Base-by-base conservation (phyloP, 2,329 filamentous ascomycete species). In the Fusarium chlamydosporum region DNA sequence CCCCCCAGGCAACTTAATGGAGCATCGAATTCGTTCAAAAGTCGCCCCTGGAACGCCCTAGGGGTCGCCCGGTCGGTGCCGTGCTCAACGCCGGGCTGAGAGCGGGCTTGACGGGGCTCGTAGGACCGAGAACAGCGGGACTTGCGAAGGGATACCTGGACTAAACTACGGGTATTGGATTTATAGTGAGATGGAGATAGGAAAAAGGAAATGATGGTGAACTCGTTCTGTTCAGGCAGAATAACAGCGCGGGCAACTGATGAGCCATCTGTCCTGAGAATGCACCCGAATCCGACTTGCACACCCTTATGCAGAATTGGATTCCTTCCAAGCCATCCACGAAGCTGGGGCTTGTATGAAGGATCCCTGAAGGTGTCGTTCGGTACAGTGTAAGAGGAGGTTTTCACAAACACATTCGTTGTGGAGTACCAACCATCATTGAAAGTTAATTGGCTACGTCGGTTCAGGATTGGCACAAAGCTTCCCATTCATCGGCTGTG, bases 41-140 rank as follows among this genome's bases (percentile, higher is more conserved):
- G 52, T 67, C 61, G 66, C 66, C 66, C 65, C 66, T 62, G 60
- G 65, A 54, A 68, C 65, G 60, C 54, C 51, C 54, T 52, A 43
- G 47, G 56, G 56, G 56, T 65, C 60, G 65, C 50, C 65, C 41
- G 53, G 59, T 62, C 40, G 59, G 56, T 62, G 46, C 59, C 56
- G 60, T 56, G 47, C 55, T 55, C 29, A 41, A 47, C 23, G 40
- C 41, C 41, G 37, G 57, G 20, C 46, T 50, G 16, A 41, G 56
- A 37, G 46, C 48, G 47, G 51, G 47, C 51, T 56, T 37, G 46
- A 65, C 40, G 53, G 46, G 60, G 43, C 59, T 54, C 40, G 60
- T 56, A 52, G 53, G 65, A 46, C 51, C 51, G 40, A 35, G 47
- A 34, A 50, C 51, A 46, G 61, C 46, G 34, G 40, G 26, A 35